These are phyloP conservation scores for Fusarium compactum DNA, from an alignment of 2,329 filamentous ascomycete genomes.

Conservation along the genomic window DNA sequence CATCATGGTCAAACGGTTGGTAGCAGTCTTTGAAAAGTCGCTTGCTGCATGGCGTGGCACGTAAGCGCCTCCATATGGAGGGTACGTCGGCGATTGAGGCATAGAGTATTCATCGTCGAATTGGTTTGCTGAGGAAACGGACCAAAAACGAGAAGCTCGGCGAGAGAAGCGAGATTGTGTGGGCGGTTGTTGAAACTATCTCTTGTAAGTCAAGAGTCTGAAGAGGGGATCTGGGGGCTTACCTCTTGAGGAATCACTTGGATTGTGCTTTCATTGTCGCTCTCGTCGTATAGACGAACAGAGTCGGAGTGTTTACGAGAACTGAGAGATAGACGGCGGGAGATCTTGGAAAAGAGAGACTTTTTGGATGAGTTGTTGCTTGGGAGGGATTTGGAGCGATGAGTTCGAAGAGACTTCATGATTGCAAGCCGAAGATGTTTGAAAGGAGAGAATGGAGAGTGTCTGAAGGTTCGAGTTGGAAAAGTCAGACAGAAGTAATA, in stretches of 20 bases:
- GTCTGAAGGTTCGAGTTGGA: not conserved
- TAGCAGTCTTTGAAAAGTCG: constrained; percentile 47
- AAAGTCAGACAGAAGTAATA: not conserved
- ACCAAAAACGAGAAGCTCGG: constrained; percentile 44
- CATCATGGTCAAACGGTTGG: constrained; percentile 35
- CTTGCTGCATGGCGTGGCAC: constrained; percentile 49
- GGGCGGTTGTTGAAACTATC: constrained; percentile 10
- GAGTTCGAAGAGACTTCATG: constrained; percentile 31
- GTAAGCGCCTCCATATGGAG: constrained; percentile 37
- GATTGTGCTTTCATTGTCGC: constrained; percentile 18
- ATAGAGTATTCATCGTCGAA: constrained; percentile 24
- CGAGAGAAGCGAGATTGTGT: constrained; percentile 30
- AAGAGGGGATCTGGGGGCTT: not conserved
- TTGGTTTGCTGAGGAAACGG: constrained; percentile 36
- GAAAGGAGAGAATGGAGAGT: constrained; percentile 1
- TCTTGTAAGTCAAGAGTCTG: not conserved
- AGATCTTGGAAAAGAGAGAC: constrained; percentile 30
- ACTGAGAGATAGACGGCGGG: constrained; percentile 31
- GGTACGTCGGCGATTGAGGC: constrained; percentile 14
- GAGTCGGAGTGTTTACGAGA: constrained; percentile 15
- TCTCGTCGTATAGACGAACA: constrained; percentile 30
- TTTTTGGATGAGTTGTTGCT: constrained; percentile 14
- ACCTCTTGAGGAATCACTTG: constrained; percentile 23
- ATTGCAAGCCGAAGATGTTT: not conserved
- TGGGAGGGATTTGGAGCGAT: constrained; percentile 34